Conservation (phyloP, 1,284 basidiomycete genomes). For the Ustilago bromivora region DNA sequence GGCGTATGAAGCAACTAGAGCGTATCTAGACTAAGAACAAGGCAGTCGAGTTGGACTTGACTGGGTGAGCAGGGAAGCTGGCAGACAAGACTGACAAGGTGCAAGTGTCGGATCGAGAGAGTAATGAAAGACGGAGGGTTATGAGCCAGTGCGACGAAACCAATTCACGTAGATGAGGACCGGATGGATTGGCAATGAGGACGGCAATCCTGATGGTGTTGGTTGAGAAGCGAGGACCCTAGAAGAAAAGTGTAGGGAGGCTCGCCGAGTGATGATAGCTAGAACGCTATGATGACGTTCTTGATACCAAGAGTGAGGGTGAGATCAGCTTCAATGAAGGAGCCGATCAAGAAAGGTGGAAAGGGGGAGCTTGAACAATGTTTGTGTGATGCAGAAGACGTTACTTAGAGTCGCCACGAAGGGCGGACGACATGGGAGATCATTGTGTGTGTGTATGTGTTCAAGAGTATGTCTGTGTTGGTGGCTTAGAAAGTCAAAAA, state of each 20-base stretch:
- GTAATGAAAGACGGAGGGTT: conserved; percentile 19
- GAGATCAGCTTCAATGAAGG: conserved; percentile 18
- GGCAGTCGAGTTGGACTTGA: conserved; percentile 21
- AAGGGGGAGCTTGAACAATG: conserved; percentile 28
- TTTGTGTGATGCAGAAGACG: conserved; percentile 28
- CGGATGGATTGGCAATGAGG: conserved; percentile 33
- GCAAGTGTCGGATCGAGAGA: background rate
- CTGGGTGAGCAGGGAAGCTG: conserved; percentile 15
- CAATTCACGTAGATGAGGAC: conserved; percentile 55
- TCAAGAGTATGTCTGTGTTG: background rate
- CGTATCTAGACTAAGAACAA: conserved; percentile 19
- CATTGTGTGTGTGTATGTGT: conserved; percentile 17
- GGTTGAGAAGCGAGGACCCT: conserved; percentile 22
- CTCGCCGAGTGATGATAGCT: conserved; percentile 22
- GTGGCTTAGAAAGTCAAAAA: conserved; percentile 1
- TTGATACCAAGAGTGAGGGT: conserved; percentile 5
- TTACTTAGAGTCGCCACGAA: conserved; percentile 41
- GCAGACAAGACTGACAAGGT: conserved; percentile 3
- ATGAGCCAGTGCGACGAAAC: conserved; percentile 53
- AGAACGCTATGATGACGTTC: conserved; percentile 26
- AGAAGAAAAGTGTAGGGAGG: conserved; percentile 13
- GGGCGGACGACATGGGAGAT: conserved; percentile 34
- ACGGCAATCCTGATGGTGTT: conserved; percentile 34
- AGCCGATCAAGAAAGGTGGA: conserved; percentile 13
- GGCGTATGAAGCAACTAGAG: conserved; percentile 11